A percentile compares a stretch with the other conserved stretches of the same genome.
phyloP scores from a whole-genome alignment of 768 basidiomycete species.

The Suillus alpinus region DNA sequence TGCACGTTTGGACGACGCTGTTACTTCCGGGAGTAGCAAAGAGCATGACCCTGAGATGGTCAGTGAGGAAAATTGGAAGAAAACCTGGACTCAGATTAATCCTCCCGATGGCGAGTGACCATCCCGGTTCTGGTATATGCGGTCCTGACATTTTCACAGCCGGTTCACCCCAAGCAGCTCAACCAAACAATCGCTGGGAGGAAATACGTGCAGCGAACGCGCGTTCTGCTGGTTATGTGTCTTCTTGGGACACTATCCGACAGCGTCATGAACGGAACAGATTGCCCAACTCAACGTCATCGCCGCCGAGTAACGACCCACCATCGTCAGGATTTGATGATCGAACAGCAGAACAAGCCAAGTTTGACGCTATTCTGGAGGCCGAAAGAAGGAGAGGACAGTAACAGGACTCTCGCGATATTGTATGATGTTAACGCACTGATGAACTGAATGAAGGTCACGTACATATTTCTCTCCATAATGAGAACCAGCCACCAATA shows the following conservation, averaged over 20 bases:
- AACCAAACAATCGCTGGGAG: slow-evolving; percentile 53
- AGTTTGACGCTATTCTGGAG: slow-evolving; percentile 59
- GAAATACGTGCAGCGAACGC: slow-evolving; percentile 59
- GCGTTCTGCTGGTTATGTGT: slow-evolving; percentile 36
- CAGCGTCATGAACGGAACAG: slow-evolving; percentile 48
- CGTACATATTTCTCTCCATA: neutral
- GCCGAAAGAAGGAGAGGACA: slow-evolving; percentile 44
- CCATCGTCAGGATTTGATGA: slow-evolving; percentile 24
- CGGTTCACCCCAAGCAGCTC: neutral
- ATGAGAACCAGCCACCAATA: neutral
- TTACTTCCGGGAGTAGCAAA: slow-evolving; percentile 4
- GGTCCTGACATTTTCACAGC: neutral
- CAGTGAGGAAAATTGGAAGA: slow-evolving; percentile 17
- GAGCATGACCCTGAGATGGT: slow-evolving; percentile 11
- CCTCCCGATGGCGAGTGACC: neutral
- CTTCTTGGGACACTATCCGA: slow-evolving; percentile 69
- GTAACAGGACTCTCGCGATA: slow-evolving; percentile 17
- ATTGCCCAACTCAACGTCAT: slow-evolving; percentile 13
- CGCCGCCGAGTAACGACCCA: slow-evolving; percentile 8
- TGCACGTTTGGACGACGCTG: neutral
- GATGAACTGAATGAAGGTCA: neutral
- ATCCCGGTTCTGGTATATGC: neutral
- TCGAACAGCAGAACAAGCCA: slow-evolving; percentile 47
- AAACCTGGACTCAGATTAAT: slow-evolving; percentile 5
- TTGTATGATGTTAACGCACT: slow-evolving; percentile 8